Conservation (phyloP, 352 stramenopile species). For the Phytophthora pseudosyringae region DNA sequence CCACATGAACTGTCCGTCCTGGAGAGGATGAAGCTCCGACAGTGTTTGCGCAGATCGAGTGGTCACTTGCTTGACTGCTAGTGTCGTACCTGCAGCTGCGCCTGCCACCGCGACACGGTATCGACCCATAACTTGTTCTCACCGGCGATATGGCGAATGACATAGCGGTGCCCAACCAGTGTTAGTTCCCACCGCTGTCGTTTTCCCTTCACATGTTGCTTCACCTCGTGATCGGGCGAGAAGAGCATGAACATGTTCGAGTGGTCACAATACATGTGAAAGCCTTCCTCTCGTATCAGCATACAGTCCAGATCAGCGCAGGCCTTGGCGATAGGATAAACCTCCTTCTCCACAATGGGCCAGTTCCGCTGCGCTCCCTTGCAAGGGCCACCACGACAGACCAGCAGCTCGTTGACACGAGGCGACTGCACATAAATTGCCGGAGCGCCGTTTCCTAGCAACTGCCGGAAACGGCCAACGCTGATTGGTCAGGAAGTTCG, state of each 20-base stretch:
- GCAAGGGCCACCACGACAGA: constrained; percentile 12
- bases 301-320: constrained; percentile 22
- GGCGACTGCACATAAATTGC: no score
- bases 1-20: constrained; percentile 15
- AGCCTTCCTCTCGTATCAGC: not conserved
- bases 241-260: constrained; percentile 23
- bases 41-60: not conserved
- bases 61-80: constrained; percentile 14
- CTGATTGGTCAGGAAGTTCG: no score
- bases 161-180: constrained; percentile 10
- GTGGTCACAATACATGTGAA: constrained; percentile 20
- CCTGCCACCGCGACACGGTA: constrained; percentile 11
- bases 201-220: constrained; percentile 18
- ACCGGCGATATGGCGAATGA: constrained; percentile 26
- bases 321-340: constrained; percentile 11
- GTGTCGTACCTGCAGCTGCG: not conserved
- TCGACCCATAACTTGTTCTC: constrained; percentile 28
- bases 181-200: constrained; percentile 19
- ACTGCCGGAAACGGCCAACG: no score
- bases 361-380: constrained; percentile 9
- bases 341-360: constrained; percentile 19
- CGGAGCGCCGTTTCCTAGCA: no score
- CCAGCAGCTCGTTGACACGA: constrained; percentile 11
- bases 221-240: constrained; percentile 4
- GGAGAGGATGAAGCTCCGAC: constrained; percentile 12